Base-by-base conservation (phyloP, 139 green algal species). In the Chlamydomonas urium region DNA sequence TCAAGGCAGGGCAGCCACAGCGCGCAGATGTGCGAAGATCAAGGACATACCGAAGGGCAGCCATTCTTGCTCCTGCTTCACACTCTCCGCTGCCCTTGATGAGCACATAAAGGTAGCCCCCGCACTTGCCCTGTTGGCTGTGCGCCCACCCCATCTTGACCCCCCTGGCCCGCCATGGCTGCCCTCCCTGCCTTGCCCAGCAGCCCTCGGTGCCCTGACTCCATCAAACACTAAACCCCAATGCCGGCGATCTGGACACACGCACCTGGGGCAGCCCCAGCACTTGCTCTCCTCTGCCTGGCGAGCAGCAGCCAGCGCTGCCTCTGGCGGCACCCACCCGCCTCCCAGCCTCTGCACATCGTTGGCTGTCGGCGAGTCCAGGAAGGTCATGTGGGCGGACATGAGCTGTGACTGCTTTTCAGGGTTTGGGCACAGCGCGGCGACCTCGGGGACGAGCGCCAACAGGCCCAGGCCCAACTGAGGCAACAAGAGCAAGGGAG, bases 281-380 rank as follows among this genome's bases (percentile, higher is more conserved):
- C 61, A 35, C 31, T 45, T 33, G 38, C 74, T 59, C 31, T 47
- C 32, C 37, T 74, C 75, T 0, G 85, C 87, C 2, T 85, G 74
- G 17, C 66, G 65, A 10, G 78, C 82, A 2, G 81, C 83, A 35
- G 80, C 83, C 21, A 76, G 69, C 0, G 87, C 89, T 0, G 81
- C 89, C 74, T 93, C 87, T 6, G 88, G 88, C 0, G 87, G 88
- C 66, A 93, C 79, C 87, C 83, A 89, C 29, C 82, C 79, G 32
- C 57, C 71, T 69, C 75, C 75, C 0, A 71, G 38, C 29, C 75
- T 56, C 6, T 19, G 26, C 17, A 63, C 38, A 32, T 72, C 67
- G 19, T 73, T 66, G n/a, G 69, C 69, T 37, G 60, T 47, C 0
- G 72, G 61, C 10, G 70, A 75, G 8, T 38, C 65, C 26, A 91